Conservation (phyloP, 2,329 filamentous ascomycete species). For the Gaeumannomyces sp. region DNA sequence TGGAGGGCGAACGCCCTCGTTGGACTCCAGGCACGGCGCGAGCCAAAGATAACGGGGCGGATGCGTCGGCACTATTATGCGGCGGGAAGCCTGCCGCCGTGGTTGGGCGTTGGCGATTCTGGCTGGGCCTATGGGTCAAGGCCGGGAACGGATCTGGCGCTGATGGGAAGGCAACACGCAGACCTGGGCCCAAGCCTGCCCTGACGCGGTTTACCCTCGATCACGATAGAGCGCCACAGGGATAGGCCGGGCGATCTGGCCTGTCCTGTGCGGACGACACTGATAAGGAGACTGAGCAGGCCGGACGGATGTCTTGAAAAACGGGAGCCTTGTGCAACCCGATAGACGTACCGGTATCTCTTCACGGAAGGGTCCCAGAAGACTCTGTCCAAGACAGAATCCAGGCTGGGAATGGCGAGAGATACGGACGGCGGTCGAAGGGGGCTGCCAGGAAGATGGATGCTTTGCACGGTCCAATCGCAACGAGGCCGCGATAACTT, state of each 20-base stretch:
- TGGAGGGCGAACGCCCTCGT: neutral
- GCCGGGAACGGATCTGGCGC: neutral
- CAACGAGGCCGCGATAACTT: neutral
- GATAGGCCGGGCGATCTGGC: neutral
- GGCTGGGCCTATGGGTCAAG: neutral
- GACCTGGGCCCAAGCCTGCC: neutral
- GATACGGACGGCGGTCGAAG: neutral
- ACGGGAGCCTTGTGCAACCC: neutral
- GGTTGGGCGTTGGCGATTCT: neutral
- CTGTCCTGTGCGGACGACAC: neutral
- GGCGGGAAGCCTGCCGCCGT: neutral
- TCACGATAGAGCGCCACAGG: neutral
- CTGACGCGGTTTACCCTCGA: neutral
- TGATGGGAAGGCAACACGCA: neutral
- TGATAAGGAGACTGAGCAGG: neutral
- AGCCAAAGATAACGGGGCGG: neutral
- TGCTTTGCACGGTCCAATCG: neutral
- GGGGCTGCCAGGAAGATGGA: neutral
- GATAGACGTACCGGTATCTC: neutral
- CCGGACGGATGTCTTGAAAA: no score
- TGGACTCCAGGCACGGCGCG: neutral
- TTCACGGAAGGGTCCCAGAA: neutral
- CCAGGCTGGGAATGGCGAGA: neutral
- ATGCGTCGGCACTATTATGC: neutral
- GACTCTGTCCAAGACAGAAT: neutral